Percentiles rank a stretch among this genome's conserved stretches.
These are phyloP conservation scores for Trametes cinnabarina DNA, from an alignment of 768 basidiomycete genomes.

Conservation along the genomic window DNA sequence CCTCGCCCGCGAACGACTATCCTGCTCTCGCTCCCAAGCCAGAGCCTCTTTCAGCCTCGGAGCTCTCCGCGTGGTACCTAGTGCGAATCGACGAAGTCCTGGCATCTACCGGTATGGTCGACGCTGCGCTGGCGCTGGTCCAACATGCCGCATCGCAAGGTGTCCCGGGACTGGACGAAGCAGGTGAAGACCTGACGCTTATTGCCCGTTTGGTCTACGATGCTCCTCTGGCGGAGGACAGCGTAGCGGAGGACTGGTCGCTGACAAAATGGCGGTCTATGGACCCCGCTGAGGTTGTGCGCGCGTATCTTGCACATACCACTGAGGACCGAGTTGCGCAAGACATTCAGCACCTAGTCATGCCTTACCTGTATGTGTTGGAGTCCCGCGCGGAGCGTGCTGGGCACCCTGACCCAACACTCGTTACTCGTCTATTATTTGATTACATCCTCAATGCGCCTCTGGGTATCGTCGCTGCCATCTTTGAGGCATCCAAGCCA, in stretches of 20 bases:
- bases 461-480: conserved; percentile 62
- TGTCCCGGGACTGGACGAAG: conserved; percentile 71
- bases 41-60: conserved; percentile 42
- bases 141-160: conserved; percentile 86
- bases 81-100: conserved; percentile 61
- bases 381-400: conserved; percentile 84
- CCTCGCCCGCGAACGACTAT: background rate
- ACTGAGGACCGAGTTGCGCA: conserved; percentile 59
- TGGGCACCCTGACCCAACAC: conserved; percentile 62
- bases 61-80: conserved; percentile 76
- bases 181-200: conserved; percentile 90
- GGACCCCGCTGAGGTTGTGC: conserved; percentile 61
- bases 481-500: conserved; percentile 92
- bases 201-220: conserved; percentile 89
- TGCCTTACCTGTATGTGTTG: conserved; percentile 92
- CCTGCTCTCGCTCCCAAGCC: conserved; percentile 8
- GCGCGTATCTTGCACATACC: conserved; percentile 74
- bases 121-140: conserved; percentile 72
- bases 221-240: conserved; percentile 41
- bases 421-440: conserved; percentile 66
- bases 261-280: conserved; percentile 71
- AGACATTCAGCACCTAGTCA: conserved; percentile 74
- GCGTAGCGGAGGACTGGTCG: conserved; percentile 65
- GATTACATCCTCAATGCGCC: conserved; percentile 70
- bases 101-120: conserved; percentile 67